A percentile compares a stretch with the other conserved stretches of the same genome.
Evolutionary conservation across 805 yeast species (phyloP).

Genomic region (Saturnispora kantuleensis): DNA sequence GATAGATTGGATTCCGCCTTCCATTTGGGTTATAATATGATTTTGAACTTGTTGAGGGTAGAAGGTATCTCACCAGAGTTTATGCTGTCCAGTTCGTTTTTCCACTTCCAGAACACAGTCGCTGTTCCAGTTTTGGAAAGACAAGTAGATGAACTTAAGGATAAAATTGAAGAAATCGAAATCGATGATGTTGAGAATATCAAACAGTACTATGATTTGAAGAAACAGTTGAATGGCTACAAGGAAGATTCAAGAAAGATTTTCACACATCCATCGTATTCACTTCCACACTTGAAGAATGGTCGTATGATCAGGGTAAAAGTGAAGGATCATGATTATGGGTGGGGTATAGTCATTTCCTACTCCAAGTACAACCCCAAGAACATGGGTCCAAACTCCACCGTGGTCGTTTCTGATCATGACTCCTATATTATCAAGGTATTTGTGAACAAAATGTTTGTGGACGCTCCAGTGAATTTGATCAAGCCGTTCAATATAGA

Average conservation of each 20-base stretch:
- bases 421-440: constrained; percentile 85
- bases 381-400: constrained; percentile 40
- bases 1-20: constrained; percentile 96
- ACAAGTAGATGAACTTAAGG: constrained; percentile 45
- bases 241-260: constrained; percentile 70
- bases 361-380: constrained; percentile 40
- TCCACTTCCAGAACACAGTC: constrained; percentile 87
- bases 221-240: constrained; percentile 60
- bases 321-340: constrained; percentile 60
- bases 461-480: constrained; percentile 75
- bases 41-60: constrained; percentile 87
- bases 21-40: constrained; percentile 96
- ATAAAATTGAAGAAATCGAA: constrained; percentile 36
- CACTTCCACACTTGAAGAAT: constrained; percentile 72
- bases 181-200: constrained; percentile 70
- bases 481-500: constrained; percentile 68
- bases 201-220: constrained; percentile 74
- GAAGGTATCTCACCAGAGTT: constrained; percentile 98
- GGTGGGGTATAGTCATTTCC: constrained; percentile 91
- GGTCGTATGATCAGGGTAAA: constrained; percentile 75
- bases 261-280: constrained; percentile 84
- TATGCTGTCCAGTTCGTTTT: constrained; percentile 90
- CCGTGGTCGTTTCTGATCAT: constrained; percentile 63
- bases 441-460: constrained; percentile 65
- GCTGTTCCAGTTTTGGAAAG: constrained; percentile 80